Evolutionary conservation across 192 early-diverging fungal genomes (phyloP).

Genomic region (Kappamyces sp.): DNA sequence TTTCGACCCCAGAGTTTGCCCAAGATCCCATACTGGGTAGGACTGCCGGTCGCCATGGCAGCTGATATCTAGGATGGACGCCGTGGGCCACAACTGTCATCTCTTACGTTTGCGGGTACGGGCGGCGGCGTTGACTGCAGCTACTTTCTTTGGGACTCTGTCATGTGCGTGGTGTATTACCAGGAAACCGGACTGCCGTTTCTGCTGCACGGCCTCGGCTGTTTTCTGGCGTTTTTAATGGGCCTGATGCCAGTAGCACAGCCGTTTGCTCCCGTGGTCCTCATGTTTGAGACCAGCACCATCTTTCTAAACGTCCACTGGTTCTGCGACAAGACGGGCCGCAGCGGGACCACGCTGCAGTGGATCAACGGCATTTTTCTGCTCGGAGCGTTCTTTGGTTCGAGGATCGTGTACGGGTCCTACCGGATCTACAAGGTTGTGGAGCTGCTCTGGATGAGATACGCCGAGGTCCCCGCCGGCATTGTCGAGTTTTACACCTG

Average conservation of each 20-base stretch:
- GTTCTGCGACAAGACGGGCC: slow-evolving; percentile 84
- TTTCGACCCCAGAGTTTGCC: slow-evolving; percentile 57
- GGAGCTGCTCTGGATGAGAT: too few species aligned
- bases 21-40: slow-evolving; percentile 64
- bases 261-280: slow-evolving; percentile 80
- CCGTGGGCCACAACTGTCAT: slow-evolving; percentile 12
- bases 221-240: slow-evolving; percentile 69
- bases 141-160: slow-evolving; percentile 88
- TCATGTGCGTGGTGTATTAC: slow-evolving; percentile 57
- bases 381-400: slow-evolving; percentile 65
- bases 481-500: slow-evolving; percentile 42
- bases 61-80: too few species aligned
- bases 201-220: slow-evolving; percentile 72
- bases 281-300: slow-evolving; percentile 84
- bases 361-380: slow-evolving; percentile 78
- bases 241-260: slow-evolving; percentile 72
- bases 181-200: slow-evolving; percentile 71
- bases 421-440: slow-evolving; percentile 40
- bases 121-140: slow-evolving; percentile 81
- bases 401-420: slow-evolving; percentile 76
- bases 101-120: slow-evolving; percentile 58
- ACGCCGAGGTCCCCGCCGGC: slow-evolving; percentile 12
- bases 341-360: slow-evolving; percentile 72
- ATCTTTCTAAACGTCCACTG: slow-evolving; percentile 90
- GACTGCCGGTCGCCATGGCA: too few species aligned